phyloP scores from a whole-genome alignment of 257 asterid genomes.

The Solanum tarijense region DNA sequence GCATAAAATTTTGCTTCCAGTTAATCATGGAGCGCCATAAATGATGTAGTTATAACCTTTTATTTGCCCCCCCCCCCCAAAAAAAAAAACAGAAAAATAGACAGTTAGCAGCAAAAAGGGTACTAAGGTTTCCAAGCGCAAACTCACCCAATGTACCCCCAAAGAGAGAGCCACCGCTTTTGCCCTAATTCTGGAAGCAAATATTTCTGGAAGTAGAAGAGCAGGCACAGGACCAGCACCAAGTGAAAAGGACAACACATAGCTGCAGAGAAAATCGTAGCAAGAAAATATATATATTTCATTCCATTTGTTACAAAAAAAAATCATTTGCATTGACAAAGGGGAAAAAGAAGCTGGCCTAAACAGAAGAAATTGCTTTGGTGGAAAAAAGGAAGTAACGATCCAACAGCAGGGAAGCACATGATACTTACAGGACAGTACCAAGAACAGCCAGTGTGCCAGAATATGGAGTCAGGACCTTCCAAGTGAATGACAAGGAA shows the following conservation, averaged over 20 bases:
- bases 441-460: constrained; percentile 79
- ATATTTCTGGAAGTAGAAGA: constrained; percentile 85
- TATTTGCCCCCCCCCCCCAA: not conserved
- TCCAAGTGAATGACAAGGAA: constrained; percentile 74
- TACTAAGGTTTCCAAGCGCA: not conserved
- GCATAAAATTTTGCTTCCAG: not conserved
- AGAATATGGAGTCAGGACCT: constrained; percentile 65
- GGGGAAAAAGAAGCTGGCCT: not conserved
- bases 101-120: not conserved
- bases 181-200: constrained; percentile 85
- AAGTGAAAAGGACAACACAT: constrained; percentile 81
- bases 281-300: not conserved
- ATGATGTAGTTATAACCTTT: not conserved
- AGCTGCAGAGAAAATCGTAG: constrained; percentile 27
- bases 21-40: not conserved
- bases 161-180: constrained; percentile 87
- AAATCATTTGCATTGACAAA: not conserved
- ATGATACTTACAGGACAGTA: constrained; percentile 67
- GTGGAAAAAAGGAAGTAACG: not conserved
- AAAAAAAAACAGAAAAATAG: not conserved
- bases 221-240: constrained; percentile 99
- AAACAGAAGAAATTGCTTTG: not conserved
- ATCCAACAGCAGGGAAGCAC: not conserved
- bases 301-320: not conserved
- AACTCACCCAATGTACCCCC: constrained; percentile 92